These are phyloP conservation scores for Diplodia mutila DNA, from an alignment of 2,329 filamentous ascomycete genomes.

Conservation along the genomic window DNA sequence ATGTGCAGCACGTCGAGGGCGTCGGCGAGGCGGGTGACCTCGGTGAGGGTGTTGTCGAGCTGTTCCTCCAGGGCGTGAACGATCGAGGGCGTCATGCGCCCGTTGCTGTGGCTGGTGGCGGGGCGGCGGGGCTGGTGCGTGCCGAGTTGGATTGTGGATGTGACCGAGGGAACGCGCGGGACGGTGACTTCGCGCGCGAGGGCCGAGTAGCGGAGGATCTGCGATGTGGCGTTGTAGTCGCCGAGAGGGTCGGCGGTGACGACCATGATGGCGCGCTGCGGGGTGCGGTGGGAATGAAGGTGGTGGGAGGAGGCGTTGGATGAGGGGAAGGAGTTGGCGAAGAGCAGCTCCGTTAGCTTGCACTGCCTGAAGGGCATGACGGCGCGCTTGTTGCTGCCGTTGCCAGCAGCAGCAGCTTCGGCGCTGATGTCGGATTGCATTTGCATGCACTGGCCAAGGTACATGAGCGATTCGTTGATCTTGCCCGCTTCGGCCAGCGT, in stretches of 20 bases:
- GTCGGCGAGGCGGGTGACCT: conserved; percentile 77
- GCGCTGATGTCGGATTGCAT: conserved; percentile 83
- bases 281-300: conserved; percentile 58
- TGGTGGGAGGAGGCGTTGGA: conserved; percentile 42
- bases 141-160: conserved; percentile 64
- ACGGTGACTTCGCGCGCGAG: conserved; percentile 92
- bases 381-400: conserved; percentile 62
- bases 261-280: conserved; percentile 92
- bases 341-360: conserved; percentile 58
- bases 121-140: conserved; percentile 44
- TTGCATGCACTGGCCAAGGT: conserved; percentile 93
- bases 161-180: conserved; percentile 82
- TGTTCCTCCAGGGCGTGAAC: conserved; percentile 59
- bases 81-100: conserved; percentile 51
- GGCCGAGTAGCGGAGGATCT: conserved; percentile 92
- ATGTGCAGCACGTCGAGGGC: conserved; percentile 76
- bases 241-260: conserved; percentile 91
- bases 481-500: conserved; percentile 95
- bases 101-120: not conserved
- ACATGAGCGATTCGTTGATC: conserved; percentile 99
- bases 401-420: conserved; percentile 45
- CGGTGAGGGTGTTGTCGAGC: conserved; percentile 78
- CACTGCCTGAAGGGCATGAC: conserved; percentile 74
- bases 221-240: conserved; percentile 95
- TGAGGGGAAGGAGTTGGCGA: conserved; percentile 55